Conservation (phyloP, 2,329 filamentous ascomycete genomes). For the Stromatinia cepivora region DNA sequence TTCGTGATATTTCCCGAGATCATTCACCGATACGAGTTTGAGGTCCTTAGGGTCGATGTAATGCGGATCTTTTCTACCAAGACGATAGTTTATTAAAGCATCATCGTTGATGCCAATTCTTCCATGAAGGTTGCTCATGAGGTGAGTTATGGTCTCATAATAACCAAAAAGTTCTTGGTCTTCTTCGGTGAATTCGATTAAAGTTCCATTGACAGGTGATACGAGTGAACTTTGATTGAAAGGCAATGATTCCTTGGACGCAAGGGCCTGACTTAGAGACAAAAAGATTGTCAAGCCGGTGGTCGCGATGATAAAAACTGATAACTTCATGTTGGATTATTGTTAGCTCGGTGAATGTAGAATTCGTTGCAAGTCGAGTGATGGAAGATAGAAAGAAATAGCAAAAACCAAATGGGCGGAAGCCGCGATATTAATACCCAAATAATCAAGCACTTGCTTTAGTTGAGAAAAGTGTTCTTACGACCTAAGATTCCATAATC, state of each 20-base stretch:
- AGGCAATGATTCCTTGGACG: not conserved
- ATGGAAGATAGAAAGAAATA: not conserved
- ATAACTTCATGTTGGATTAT: not conserved
- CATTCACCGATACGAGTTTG: slow-evolving; percentile 5
- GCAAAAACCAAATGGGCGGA: not conserved
- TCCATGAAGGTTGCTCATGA: slow-evolving; percentile 22
- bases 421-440: too few species aligned
- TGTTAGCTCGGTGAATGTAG: not conserved
- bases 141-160: not conserved
- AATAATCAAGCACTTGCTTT: not conserved
- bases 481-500: not conserved
- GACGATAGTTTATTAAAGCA: not conserved
- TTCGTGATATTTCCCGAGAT: not conserved
- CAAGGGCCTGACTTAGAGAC: not conserved
- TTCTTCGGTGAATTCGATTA: not conserved
- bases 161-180: slow-evolving; percentile 12
- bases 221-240: not conserved
- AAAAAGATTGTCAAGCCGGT: not conserved
- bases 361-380: too few species aligned
- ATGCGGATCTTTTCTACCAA: not conserved
- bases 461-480: not conserved
- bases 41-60: slow-evolving; percentile 23
- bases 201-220: not conserved
- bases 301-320: not conserved
- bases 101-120: slow-evolving; percentile 21